Evolutionary conservation across 257 asterid species (phyloP), one percentile per base, ranked within the genome.

Genomic region (Scutellaria galericulata): DNA sequence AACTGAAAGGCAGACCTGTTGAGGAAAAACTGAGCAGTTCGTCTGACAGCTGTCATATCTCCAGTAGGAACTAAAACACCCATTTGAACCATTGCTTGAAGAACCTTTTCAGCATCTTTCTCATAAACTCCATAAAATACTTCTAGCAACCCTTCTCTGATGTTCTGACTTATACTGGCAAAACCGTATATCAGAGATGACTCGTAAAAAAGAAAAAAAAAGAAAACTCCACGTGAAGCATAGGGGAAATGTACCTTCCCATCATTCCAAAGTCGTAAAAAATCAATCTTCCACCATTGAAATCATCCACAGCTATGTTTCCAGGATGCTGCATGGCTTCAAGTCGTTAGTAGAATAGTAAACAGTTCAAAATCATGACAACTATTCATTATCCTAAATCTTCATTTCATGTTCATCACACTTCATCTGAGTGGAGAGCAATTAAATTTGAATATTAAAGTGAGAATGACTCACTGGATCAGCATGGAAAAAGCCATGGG

Each of bases 11-110:
- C 52, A 63, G 64, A 92, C 98, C 98, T 92, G 86, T 79, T 88
- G 77, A 92, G 96, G 85, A 92, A 92, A 79, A 92, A 92, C 75
- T 82, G 89, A 39, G 98, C 96, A 24, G 98, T 92, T 79, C 96
- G 87, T 75, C 96, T 87, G 67, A 92, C 94, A 71, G 98, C 98
- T 37, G 98, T 92, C 96, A 80, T 80, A 79, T 92, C 98, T 39
- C 98, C 98, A 22, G 96, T 90, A 53, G 96, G 98, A 64, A 92
- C 98, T 46, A 88, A 85, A 79, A 92, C 93, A 31, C 98, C 98
- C 98, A 92, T 92, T 79, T 88, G 96, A 78, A 90, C 79, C 90
- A 81, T 85, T 72, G 98, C 92, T 88, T 88, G 92, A 78, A 92
- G 84, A 77, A 92, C 92, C 90, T 86, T 92, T 47, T 92, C 94